Percentiles rank a stretch among this genome's conserved stretches.
Conservation (phyloP, 495 filamentous ascomycete species). For the Arthonia radiata region DNA sequence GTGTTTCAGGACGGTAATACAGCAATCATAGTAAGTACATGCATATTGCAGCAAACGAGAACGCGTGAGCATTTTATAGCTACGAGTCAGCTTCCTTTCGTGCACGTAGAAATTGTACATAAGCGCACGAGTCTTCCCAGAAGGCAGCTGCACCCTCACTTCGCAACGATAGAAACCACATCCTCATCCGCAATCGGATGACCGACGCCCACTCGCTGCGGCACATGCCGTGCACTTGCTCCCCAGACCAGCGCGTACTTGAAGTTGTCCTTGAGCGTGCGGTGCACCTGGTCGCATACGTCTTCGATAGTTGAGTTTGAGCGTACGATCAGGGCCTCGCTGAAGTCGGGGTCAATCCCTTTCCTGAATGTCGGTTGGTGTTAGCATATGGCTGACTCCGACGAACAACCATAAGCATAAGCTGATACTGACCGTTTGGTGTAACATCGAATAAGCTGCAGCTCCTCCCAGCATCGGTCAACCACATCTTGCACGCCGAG, state of each 20-base stretch:
- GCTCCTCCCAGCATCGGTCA: conserved; percentile 85
- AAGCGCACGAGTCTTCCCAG: too few species aligned
- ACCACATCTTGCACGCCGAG: conserved; percentile 92
- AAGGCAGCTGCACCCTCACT: too few species aligned
- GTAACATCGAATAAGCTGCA: conserved; percentile 77
- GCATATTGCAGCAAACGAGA: too few species aligned
- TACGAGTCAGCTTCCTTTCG: too few species aligned
- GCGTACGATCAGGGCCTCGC: conserved; percentile 81
- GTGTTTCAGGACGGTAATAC: too few species aligned
- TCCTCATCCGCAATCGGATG: conserved; percentile 88
- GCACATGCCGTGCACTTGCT: conserved; percentile 78
- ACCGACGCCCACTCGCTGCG: conserved; percentile 71
- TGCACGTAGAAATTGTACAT: too few species aligned
- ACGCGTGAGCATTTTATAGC: too few species aligned
- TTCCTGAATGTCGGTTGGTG: conserved; percentile 25
- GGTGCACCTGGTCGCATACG: conserved; percentile 88
- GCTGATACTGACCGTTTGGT: conserved; percentile 45
- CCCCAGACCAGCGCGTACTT: conserved; percentile 99
- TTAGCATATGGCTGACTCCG: background rate
- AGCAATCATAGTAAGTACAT: too few species aligned
- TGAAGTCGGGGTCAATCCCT: conserved; percentile 74
- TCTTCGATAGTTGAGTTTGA: conserved; percentile 77
- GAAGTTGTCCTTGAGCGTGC: conserved; percentile 90
- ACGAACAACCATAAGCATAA: background rate
- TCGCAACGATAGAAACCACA: conserved; percentile 88